These are phyloP conservation scores for Citrus trifoliata DNA, from an alignment of 345 rosid species.

Conservation along the genomic window DNA sequence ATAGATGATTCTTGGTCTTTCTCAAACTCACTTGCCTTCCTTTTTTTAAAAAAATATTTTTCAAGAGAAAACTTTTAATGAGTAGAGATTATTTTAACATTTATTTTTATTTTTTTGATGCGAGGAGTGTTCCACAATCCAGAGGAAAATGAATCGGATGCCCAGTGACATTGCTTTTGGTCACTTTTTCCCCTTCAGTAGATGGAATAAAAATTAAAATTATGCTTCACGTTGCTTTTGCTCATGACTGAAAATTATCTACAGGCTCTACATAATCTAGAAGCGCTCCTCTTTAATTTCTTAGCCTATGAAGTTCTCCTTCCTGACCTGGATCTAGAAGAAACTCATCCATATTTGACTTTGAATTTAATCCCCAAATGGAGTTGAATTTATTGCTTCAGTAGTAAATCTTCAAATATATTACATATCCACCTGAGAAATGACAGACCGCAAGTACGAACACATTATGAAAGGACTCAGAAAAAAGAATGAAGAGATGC, in stretches of 20 bases:
- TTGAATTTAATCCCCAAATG: background rate
- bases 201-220: too few species aligned
- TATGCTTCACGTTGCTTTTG: background rate
- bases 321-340: background rate
- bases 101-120: background rate
- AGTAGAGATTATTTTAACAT: background rate
- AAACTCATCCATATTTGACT: background rate
- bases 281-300: background rate
- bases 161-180: background rate
- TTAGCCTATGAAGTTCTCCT: background rate
- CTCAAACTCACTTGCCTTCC: background rate
- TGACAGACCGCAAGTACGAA: background rate
- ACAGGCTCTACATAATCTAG: too few species aligned
- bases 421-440: background rate
- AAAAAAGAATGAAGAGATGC: background rate
- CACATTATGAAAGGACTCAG: background rate
- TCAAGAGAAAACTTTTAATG: background rate
- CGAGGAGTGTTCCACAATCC: background rate
- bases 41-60: too few species aligned
- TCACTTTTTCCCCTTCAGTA: background rate
- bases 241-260: background rate
- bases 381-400: background rate
- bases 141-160: constrained; percentile 9
- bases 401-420: background rate
- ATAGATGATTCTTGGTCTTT: constrained; percentile 22